Evolutionary conservation across 805 yeast species (phyloP), one percentile per base, ranked within the genome.

Genomic region (Torulaspora franciscae): DNA sequence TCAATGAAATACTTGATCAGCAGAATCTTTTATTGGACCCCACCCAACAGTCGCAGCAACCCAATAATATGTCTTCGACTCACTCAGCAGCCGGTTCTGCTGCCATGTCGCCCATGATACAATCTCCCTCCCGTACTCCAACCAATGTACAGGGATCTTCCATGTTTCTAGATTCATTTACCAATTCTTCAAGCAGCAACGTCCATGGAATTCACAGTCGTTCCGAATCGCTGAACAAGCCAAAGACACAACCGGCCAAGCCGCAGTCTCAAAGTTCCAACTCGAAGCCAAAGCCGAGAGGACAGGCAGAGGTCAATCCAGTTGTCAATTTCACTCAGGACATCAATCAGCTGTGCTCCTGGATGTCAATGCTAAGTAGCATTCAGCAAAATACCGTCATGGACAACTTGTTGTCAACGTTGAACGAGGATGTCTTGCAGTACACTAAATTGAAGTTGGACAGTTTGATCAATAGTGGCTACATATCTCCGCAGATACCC

Each of bases 331-430:
- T 76, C 55, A 73, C 71, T 51, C 73, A 67, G 56, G 83, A 79
- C 52, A 68, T 79, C 56, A 66, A 71, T 43, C 71, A 71, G 49
- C 66, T 75, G 50, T 69, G 75, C 50, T 67, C 66, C 48, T 77
- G 81, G 81, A 66, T 76, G 48, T 71, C 71, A 42, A 68, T 67
- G 50, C 67, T 80, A 59, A 69, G 66, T 38, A 70, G 76, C n/a
- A 71, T 70, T 37, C 82, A 79, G 49, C 76, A 70, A 51, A 66
- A 74, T 45, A 66, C 75, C 40, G 74, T 77, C 62, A 69, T 78
- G 47, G 83, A 79, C 53, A 74, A 76, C 56, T 62, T 79, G 59
- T 66, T 80, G 47, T 65, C 72, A 37, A 67, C 68, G 46, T 62
- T 79, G 51, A 74, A 78, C 7, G 72, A 75, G 44, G 83, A 79